phyloP scores from a whole-genome alignment of 2,329 filamentous ascomycete genomes.

The Nemania sp. region DNA sequence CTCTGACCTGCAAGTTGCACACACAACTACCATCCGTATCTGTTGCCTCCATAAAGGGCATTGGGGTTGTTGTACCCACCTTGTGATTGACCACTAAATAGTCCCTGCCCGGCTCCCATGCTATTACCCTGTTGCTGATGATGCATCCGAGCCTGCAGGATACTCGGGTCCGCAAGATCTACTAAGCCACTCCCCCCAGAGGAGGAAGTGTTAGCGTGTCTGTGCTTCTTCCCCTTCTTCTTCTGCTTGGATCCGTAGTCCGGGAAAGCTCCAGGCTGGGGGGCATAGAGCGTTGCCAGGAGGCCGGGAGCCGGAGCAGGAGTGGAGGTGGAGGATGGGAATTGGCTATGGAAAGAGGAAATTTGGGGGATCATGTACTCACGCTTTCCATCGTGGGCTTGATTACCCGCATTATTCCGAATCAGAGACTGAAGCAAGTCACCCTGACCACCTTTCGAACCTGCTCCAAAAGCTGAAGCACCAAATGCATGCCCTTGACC shows the following conservation, averaged over 20 bases:
- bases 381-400: slow-evolving; percentile 92
- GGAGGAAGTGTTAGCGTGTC: slow-evolving; percentile 99
- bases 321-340: slow-evolving; percentile 80
- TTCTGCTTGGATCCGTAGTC: slow-evolving; percentile 96
- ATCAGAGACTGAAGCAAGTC: slow-evolving; percentile 83
- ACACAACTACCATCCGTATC: slow-evolving; percentile 65
- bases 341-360: slow-evolving; percentile 88
- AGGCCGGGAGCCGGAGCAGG: slow-evolving; percentile 90
- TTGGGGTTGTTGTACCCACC: slow-evolving; percentile 93
- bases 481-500: slow-evolving; percentile 86
- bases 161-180: slow-evolving; percentile 99
- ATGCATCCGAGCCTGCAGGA: slow-evolving; percentile 96
- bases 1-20: slow-evolving; percentile 27
- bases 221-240: slow-evolving; percentile 99
- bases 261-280: slow-evolving; percentile 83
- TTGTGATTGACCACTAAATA: slow-evolving; percentile 87
- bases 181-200: slow-evolving; percentile 98
- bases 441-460: slow-evolving; percentile 69
- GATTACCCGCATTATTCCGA: slow-evolving; percentile 68
- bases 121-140: slow-evolving; percentile 76
- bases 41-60: slow-evolving; percentile 74
- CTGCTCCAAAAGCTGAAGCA: slow-evolving; percentile 66
- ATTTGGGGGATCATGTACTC: slow-evolving; percentile 69
- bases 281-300: slow-evolving; percentile 88
- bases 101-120: slow-evolving; percentile 82